A percentile compares a stretch with the other conserved stretches of the same genome.
These are phyloP conservation scores for Didymella arachidicola DNA, from an alignment of 2,329 filamentous ascomycete genomes.

Conservation along the genomic window DNA sequence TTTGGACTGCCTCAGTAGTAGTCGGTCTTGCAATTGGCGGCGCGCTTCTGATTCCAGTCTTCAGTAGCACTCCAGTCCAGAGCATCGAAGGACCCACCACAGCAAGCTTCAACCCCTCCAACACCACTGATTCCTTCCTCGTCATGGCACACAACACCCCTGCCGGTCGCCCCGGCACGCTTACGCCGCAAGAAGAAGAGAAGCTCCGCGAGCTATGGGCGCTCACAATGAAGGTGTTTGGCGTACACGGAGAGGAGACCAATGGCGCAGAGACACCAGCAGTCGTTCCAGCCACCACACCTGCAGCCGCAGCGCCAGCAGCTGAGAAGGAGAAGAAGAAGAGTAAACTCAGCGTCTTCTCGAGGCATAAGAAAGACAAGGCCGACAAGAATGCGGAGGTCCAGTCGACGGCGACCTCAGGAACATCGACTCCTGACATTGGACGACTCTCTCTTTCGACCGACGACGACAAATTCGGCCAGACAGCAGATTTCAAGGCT, in stretches of 20 bases:
- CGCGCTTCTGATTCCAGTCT: conserved; percentile 38
- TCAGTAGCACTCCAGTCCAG: conserved; percentile 21
- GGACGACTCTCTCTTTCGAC: conserved; percentile 44
- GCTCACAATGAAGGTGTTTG: conserved; percentile 77
- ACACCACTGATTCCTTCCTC: conserved; percentile 43
- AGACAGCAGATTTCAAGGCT: conserved; percentile 84
- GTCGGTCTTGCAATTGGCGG: conserved; percentile 46
- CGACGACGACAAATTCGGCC: conserved; percentile 88
- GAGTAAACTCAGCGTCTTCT: conserved; percentile 75
- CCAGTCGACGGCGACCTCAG: conserved; percentile 38
- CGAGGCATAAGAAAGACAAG: conserved; percentile 63
- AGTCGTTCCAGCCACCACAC: conserved; percentile 10
- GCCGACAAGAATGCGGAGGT: conserved; percentile 50
- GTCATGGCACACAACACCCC: conserved; percentile 55
- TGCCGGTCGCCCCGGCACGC: conserved; percentile 80
- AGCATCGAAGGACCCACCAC: conserved; percentile 17
- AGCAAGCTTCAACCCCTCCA: conserved; percentile 30
- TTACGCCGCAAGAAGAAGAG: conserved; percentile 87
- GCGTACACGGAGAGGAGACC: conserved; percentile 51
- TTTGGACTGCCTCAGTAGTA: conserved; percentile 40
- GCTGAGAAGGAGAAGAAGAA: conserved; percentile 71
- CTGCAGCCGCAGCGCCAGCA: conserved; percentile 3
- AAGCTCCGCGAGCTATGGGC: conserved; percentile 91
- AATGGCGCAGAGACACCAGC: conserved; percentile 33
- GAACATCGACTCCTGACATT: conserved; percentile 39